These are phyloP conservation scores for Pistacia vera DNA, from an alignment of 345 rosid genomes.

Conservation along the genomic window DNA sequence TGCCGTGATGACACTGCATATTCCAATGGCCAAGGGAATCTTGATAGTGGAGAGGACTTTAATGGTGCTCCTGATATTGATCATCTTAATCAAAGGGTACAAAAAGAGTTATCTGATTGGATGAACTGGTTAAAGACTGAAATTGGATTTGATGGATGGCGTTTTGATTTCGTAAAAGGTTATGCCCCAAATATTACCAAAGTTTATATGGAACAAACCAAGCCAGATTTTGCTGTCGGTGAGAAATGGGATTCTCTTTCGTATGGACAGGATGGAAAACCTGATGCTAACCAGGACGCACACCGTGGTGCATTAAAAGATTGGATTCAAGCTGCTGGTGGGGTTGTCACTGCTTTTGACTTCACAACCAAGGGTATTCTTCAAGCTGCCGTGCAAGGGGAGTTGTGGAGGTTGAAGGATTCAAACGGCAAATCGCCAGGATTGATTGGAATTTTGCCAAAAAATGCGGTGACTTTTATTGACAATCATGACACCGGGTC, in stretches of 20 bases:
- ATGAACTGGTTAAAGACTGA: conserved; percentile 88
- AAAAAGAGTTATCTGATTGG: conserved; percentile 76
- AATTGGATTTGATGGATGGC: conserved; percentile 77
- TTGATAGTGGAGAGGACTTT: conserved; percentile 57
- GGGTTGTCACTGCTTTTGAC: conserved; percentile 71
- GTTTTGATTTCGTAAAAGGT: conserved; percentile 73
- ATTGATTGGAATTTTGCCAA: conserved; percentile 67
- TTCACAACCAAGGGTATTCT: conserved; percentile 88
- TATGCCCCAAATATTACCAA: conserved; percentile 63
- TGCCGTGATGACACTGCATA: conserved; percentile 52
- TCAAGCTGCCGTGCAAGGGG: conserved; percentile 74
- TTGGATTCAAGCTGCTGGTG: conserved; percentile 71
- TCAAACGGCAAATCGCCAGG: conserved; percentile 77
- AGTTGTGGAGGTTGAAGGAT: conserved; percentile 76
- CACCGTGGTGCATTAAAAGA: conserved; percentile 57
- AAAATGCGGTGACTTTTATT: conserved; percentile 75
- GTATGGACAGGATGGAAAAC: conserved; percentile 58
- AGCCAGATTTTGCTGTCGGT: conserved; percentile 75
- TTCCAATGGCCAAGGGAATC: conserved; percentile 72
- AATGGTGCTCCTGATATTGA: conserved; percentile 79
- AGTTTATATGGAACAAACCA: conserved; percentile 47
- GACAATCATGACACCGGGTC: conserved; percentile 89
- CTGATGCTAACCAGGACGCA: conserved; percentile 47
- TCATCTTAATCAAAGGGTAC: conserved; percentile 70
- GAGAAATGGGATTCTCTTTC: conserved; percentile 73